These are phyloP conservation scores for Acacia acuminata DNA, from an alignment of 306 rosid genomes.

Conservation along the genomic window DNA sequence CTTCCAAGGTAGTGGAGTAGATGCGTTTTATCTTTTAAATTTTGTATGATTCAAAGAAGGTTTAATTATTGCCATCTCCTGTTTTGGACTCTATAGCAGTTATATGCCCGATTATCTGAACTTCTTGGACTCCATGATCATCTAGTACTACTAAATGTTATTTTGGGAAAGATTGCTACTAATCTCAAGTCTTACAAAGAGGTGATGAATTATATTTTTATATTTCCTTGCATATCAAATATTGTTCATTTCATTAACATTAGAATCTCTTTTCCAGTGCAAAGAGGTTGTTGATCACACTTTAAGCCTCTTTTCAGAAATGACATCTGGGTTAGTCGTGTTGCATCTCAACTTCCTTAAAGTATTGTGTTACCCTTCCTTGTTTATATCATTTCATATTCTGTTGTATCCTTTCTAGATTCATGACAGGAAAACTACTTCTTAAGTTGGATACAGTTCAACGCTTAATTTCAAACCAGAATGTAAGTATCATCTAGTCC, in stretches of 20 bases:
- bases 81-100: constrained; percentile 60
- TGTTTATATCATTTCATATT: neutral
- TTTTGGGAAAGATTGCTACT: constrained; percentile 83
- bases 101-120: constrained; percentile 84
- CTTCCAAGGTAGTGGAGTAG: constrained; percentile 43
- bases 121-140: constrained; percentile 92
- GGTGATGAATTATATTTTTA: constrained; percentile 46
- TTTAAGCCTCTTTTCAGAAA: constrained; percentile 44
- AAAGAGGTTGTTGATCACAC: constrained; percentile 53
- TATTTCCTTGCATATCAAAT: constrained; percentile 5
- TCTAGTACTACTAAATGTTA: constrained; percentile 68
- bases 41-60: constrained; percentile 2
- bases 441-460: constrained; percentile 42
- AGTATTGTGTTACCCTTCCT: constrained; percentile 12
- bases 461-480: constrained; percentile 37
- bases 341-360: neutral
- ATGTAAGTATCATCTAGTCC: constrained; percentile 34
- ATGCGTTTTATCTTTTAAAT: constrained; percentile 27
- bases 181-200: constrained; percentile 82
- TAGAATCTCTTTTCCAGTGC: constrained; percentile 39
- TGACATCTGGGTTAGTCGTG: constrained; percentile 52
- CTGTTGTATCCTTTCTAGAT: constrained; percentile 27
- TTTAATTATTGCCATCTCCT: constrained; percentile 30
- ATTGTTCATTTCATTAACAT: constrained; percentile 17
- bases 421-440: constrained; percentile 43